phyloP scores from a whole-genome alignment of 208 protist species.

The Sergeia podlipaevii region DNA sequence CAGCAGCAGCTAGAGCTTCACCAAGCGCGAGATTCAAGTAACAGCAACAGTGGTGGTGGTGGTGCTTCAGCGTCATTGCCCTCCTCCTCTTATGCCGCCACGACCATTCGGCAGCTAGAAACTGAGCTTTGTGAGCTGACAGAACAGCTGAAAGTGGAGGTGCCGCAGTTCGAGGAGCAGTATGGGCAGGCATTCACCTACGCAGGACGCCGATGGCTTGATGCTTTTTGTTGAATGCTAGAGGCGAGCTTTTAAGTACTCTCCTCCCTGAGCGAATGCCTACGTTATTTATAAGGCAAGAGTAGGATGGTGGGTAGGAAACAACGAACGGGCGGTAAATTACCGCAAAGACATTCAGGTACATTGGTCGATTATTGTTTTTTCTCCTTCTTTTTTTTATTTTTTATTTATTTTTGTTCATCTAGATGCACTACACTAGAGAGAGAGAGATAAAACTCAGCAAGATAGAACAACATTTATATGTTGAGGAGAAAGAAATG shows the following conservation, averaged over 20 bases:
- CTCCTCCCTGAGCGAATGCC: conserved; percentile 1
- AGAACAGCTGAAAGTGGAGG: conserved; percentile 37
- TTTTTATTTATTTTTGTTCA: neutral
- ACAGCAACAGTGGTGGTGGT: neutral
- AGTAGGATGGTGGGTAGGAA: neutral
- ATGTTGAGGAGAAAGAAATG: neutral
- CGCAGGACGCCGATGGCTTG: conserved; percentile 40
- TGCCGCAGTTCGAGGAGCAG: conserved; percentile 46
- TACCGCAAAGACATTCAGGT: neutral
- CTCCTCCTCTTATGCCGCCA: neutral
- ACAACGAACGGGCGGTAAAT: neutral
- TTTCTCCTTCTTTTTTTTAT: neutral
- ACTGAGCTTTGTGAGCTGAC: conserved; percentile 44
- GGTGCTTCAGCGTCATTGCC: neutral
- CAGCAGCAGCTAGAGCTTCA: conserved; percentile 16
- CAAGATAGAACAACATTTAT: conserved; percentile 3
- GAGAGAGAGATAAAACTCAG: neutral
- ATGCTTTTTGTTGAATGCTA: conserved; percentile 16
- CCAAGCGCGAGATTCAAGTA: neutral
- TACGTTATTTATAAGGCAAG: neutral
- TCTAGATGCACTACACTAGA: neutral
- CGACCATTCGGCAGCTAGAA: conserved; percentile 9
- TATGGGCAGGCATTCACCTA: conserved; percentile 41
- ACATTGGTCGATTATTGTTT: neutral
- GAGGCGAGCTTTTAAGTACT: neutral